phyloP scores from a whole-genome alignment of 2,329 filamentous ascomycete species.

The Penicillium aurantiogriseum region DNA sequence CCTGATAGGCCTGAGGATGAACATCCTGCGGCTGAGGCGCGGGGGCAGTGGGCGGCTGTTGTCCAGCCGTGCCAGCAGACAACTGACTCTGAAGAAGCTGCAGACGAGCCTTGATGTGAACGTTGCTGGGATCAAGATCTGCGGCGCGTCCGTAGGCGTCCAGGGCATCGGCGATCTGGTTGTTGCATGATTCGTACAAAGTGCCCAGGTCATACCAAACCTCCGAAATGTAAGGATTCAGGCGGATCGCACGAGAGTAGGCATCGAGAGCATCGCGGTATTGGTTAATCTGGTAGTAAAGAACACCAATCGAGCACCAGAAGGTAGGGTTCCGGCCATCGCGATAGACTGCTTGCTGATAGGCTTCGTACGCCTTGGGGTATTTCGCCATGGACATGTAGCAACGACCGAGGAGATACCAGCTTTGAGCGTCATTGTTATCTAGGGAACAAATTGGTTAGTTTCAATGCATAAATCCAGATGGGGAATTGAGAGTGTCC shows the following conservation, averaged over 20 bases:
- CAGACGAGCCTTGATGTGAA: conserved; percentile 92
- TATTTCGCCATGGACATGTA: conserved; percentile 99
- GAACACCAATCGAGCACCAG: conserved; percentile 98
- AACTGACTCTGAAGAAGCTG: conserved; percentile 78
- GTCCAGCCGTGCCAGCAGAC: conserved; percentile 61
- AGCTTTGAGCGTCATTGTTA: conserved; percentile 93
- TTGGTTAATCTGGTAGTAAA: conserved; percentile 99
- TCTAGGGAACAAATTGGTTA: conserved; percentile 53
- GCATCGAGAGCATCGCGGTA: conserved; percentile 97
- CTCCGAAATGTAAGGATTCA: conserved; percentile 98
- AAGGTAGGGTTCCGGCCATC: conserved; percentile 97
- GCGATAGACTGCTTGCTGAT: conserved; percentile 97
- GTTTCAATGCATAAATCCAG: background rate
- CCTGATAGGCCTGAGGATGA: conserved; percentile 90
- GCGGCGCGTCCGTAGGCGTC: conserved; percentile 94
- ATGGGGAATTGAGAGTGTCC: conserved; percentile 28
- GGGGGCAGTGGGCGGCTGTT: conserved; percentile 73
- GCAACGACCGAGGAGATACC: conserved; percentile 95
- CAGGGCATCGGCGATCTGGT: conserved; percentile 92
- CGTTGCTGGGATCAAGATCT: conserved; percentile 88
- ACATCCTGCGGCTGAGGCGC: conserved; percentile 79
- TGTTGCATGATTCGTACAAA: conserved; percentile 98
- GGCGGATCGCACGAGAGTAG: conserved; percentile 90
- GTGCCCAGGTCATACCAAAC: conserved; percentile 99
- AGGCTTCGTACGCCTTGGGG: conserved; percentile 96